phyloP scores from a whole-genome alignment of 163 green algal species.

The Coccomyxa subellipsoidea region DNA sequence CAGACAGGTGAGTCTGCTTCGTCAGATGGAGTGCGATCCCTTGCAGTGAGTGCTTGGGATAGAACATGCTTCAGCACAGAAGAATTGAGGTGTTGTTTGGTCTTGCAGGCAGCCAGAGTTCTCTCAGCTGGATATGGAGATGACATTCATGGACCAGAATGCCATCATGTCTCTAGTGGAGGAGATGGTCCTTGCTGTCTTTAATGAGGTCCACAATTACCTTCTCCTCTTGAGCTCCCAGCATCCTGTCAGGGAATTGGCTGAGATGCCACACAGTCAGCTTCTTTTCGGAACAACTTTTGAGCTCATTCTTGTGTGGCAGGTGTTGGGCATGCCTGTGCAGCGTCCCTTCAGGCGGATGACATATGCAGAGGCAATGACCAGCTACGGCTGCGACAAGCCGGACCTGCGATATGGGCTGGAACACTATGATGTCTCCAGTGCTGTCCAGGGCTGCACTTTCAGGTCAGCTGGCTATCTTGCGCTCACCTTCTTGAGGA shows the following conservation, averaged over 20 bases:
- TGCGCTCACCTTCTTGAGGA: too few relatives aligned
- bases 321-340: constrained; percentile 64
- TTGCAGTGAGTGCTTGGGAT: neutral
- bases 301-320: neutral
- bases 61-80: neutral
- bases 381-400: constrained; percentile 83
- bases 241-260: too few relatives aligned
- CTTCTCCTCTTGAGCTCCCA: neutral
- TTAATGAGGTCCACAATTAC: constrained; percentile 44
- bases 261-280: too few relatives aligned
- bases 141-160: constrained; percentile 82
- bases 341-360: constrained; percentile 73
- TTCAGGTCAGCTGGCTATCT: constrained; percentile 58
- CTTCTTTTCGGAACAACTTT: neutral
- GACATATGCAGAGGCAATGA: constrained; percentile 88
- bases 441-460: constrained; percentile 52
- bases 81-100: too few relatives aligned
- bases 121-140: constrained; percentile 98
- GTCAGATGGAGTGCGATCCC: neutral
- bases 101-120: constrained; percentile 58
- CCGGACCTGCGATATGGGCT: constrained; percentile 92
- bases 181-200: constrained; percentile 72
- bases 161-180: constrained; percentile 86
- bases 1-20: constrained; percentile 20
- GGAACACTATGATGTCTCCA: constrained; percentile 58